Base-by-base conservation (phyloP, 805 yeast species). In the Ogataea neopini region DNA sequence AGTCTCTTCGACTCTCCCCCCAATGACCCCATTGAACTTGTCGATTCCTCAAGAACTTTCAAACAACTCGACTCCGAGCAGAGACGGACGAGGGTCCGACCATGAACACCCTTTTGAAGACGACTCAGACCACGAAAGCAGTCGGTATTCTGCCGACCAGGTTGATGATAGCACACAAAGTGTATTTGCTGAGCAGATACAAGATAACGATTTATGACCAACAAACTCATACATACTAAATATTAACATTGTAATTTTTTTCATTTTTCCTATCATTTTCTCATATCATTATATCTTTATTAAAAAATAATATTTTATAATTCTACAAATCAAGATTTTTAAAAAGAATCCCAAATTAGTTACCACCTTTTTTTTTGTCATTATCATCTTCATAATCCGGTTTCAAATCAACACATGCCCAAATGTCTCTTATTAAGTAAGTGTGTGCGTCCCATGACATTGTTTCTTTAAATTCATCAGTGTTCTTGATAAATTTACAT, bases 11-110 rank as follows among this genome's bases (percentile, higher is more conserved):
- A 55, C 61, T n/a, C 38, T 65, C 30, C 70, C 71, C 0, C 69
- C 71, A 28, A 67, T 68, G 70, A 68, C 72, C 2, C 72, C 72
- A 8, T 47, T 68, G 17, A 56, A 53, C 28, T 50, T 67, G 29
- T 59, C 67, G 3, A 52, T 62, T 20, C 56, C 66, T 3, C 32
- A 43, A 2, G 62, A 53, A 11, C 38, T 39, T 3, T 19, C 41
- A 13, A 18, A 10, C 33, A 34, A 35, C 28, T 23, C 33, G 34
- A 26, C 32, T 13, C 22, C 17, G 18, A 28, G 11, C 36, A 22
- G 34, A n/a, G 22, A 28, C 15, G 17, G 46, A 30, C 19, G 26
- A 38, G 49, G 46, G n/a, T 18, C 43, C 20, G 50, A 47, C n/a
- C n/a, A n/a, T 32, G 54, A 56, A 10, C 50, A 48, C 29, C 46